Base-by-base conservation (phyloP, 2,329 filamentous ascomycete species). In the Aspergillus uvarum region DNA sequence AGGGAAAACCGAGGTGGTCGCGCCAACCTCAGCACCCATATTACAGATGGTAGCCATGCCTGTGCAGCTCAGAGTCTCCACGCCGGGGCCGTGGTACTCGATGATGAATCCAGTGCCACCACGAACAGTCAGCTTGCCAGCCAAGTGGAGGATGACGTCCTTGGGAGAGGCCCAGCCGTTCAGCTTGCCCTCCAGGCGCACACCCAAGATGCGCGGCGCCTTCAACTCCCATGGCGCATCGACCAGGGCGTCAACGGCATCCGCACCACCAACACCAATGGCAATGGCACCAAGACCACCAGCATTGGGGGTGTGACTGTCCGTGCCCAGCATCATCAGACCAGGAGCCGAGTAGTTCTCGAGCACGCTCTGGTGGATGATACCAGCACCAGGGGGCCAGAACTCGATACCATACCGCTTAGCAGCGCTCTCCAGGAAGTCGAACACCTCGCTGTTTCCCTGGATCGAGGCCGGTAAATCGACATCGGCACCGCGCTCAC, bases 301-400 rank as follows among this genome's bases (percentile, higher is more conserved):
- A n/a, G 92, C 95, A 73, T 98, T 99, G 48, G 95, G 95, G 50
- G 92, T 97, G 78, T 99, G 95, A 71, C 91, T 96, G 78, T 99
- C 95, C 31, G 95, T 99, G 58, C 95, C 95, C 47, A 99, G 85
- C 92, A 99, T 98, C 93, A 99, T 97, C 68, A 98, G 79, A 53
- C 95, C 95, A 21, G 95, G 95, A n/a, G 94, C 87, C 35, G 93
- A 91, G 74, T 99, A 99, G 80, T 99, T 98, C 81, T 99, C 95
- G 69, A 99, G 80, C 22, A 99, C 95, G 55, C 91, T 96, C 84
- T 99, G 95, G 79, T 99, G 95, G 67, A 99, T 96, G 67, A 96
- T 96, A 64, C 92, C 93, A 7, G 93, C 92, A 61, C 93, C 93
- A 0, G 92, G 92, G 2, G 92, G 91, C 93, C 92, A 96, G 73